Conservation (phyloP, 2,329 filamentous ascomycete species). For the Colletotrichum scovillei region DNA sequence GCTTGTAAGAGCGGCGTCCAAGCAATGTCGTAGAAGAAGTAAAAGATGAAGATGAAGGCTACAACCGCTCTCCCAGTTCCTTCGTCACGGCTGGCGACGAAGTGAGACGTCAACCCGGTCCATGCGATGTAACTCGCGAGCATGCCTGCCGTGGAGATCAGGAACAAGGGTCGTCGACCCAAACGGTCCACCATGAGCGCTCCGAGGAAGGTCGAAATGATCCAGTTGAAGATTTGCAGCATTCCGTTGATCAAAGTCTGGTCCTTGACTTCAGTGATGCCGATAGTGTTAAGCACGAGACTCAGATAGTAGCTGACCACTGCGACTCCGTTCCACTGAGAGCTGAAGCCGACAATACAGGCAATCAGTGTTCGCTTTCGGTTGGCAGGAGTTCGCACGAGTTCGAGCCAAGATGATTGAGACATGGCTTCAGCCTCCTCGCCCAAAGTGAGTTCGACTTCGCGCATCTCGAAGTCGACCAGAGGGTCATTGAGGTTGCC, state of each 20-base stretch:
- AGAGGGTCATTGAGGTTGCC: constrained; percentile 55
- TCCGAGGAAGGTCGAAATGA: constrained; percentile 41
- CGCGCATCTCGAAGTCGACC: constrained; percentile 51
- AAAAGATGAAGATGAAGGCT: constrained; percentile 35
- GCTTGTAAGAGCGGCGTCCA: constrained; percentile 33
- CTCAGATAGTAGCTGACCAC: constrained; percentile 53
- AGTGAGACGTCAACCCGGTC: constrained; percentile 34
- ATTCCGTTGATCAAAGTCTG: constrained; percentile 54
- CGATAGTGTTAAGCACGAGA: constrained; percentile 44
- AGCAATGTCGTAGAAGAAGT: constrained; percentile 34
- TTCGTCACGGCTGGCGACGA: constrained; percentile 12
- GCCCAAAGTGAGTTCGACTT: constrained; percentile 53
- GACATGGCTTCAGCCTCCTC: constrained; percentile 64
- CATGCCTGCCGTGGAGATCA: constrained; percentile 48
- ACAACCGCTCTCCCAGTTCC: constrained; percentile 37
- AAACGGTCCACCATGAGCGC: constrained; percentile 55
- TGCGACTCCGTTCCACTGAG: constrained; percentile 45
- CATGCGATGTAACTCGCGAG: constrained; percentile 42
- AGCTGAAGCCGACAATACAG: constrained; percentile 41
- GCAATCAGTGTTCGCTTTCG: constrained; percentile 42
- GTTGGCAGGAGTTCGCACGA: constrained; percentile 44
- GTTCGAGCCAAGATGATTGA: constrained; percentile 41
- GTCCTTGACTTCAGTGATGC: constrained; percentile 46
- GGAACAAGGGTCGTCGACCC: constrained; percentile 54
- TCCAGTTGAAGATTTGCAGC: constrained; percentile 27